These are phyloP conservation scores for Hypoxylon cercidicola DNA, from an alignment of 495 filamentous ascomycete species.

Conservation along the genomic window DNA sequence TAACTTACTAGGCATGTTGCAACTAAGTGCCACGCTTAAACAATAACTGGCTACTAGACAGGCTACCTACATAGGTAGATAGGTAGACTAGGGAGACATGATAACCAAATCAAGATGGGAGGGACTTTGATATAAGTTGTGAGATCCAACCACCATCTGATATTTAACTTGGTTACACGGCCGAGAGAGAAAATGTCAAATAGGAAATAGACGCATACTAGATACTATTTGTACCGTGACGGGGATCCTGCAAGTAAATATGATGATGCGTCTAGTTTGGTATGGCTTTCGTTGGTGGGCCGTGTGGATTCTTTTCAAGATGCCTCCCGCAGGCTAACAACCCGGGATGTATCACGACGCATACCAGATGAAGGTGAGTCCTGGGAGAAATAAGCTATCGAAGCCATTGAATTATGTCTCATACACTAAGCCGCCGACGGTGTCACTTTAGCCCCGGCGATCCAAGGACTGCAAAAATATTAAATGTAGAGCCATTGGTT, in stretches of 20 bases:
- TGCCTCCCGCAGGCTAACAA: constrained; percentile 21
- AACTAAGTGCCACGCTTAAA: background rate
- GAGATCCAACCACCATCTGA: constrained; percentile 4
- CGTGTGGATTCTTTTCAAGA: constrained; percentile 28
- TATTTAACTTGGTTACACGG: too few relatives aligned
- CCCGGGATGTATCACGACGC: constrained; percentile 17
- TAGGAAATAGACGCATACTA: background rate
- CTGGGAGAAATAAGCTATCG: constrained; percentile 5
- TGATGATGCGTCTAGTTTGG: constrained; percentile 8
- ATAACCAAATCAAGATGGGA: constrained; percentile 1
- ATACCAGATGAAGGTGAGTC: background rate
- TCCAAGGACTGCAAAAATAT: background rate
- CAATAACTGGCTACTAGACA: too few relatives aligned
- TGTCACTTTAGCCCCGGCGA: constrained; percentile 8
- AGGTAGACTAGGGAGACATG: constrained; percentile 1
- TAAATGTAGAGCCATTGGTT: background rate
- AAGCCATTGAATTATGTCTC: constrained; percentile 8
- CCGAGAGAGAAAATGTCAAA: background rate
- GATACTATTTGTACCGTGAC: background rate
- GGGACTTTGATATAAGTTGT: constrained; percentile 5
- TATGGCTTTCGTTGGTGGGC: constrained; percentile 20
- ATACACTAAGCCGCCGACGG: constrained; percentile 9
- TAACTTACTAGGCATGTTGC: constrained; percentile 37
- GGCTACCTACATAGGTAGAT: background rate
- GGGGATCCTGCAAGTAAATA: constrained; percentile 17